Base-by-base conservation (phyloP, 2,329 filamentous ascomycete genomes). In the Ceratocystis ficicola region DNA sequence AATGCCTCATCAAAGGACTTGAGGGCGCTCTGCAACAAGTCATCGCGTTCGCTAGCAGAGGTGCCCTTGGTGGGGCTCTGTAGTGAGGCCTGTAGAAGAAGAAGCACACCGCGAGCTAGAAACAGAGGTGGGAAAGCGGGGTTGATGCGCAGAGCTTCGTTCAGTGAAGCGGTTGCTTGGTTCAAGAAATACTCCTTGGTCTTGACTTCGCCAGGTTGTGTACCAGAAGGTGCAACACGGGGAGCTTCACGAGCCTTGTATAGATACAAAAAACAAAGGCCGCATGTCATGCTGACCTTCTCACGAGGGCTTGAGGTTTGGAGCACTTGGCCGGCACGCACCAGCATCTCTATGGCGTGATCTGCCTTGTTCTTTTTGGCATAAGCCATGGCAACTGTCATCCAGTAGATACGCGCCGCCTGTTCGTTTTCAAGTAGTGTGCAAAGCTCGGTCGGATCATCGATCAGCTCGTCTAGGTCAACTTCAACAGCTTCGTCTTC, bases 1-100 rank as follows among this genome's bases (percentile, higher is more conserved):
- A 94, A 85, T 2, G 93, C 91, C 74, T 97, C 93, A 69, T 99
- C 94, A 73, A 99, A 99, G 68, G 89, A 90, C 76, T 96, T 96
- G 69, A 93, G 79, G 1, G 94, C 92, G 69, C 88, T 86, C 70
- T 90, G 89, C 68, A 96, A 77, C 48, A 91, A 86, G 70, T 96
- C 91, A 63, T 86, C 82, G 73, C 85, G 78, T 70, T 95, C 90
- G 36, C 25, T 64, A 48, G 57, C 25, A n/a, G 44, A 48, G n/a
- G 36, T n/a, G 44, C 62, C 62, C 25, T 66, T 68, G 1, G 89
- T 83, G 0, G 88, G 90, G 0, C 85, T 82, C 72, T 91, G 88
- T 17, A 95, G 78, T 0, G 94, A 96, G 36, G 95, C 90, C 72
- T 89, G 88, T 25, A 99, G 82, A 6, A 99, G 85, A 67, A 89